A percentile compares a stretch with the other conserved stretches of the same genome.
Evolutionary conservation across 2,329 filamentous ascomycete species (phyloP).

Genomic region (Calonectria hawksworthii): DNA sequence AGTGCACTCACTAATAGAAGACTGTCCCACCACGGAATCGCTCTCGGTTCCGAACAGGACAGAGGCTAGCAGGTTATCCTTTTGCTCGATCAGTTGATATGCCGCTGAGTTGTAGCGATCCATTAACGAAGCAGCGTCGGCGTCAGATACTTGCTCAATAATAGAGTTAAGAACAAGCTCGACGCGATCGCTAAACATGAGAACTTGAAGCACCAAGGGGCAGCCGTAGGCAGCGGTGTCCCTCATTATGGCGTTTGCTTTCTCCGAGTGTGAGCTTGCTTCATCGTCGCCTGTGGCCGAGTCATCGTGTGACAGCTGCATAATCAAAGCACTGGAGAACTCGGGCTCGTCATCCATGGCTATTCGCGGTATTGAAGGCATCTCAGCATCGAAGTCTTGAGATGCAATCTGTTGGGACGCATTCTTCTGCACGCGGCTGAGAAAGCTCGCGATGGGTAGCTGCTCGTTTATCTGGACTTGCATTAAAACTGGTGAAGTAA

Average conservation of each 20-base stretch:
- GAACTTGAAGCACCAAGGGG: neutral
- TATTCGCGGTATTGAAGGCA: neutral
- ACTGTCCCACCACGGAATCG: neutral
- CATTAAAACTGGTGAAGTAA: slow-evolving; percentile 59
- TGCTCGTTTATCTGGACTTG: slow-evolving; percentile 52
- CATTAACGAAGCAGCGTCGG: neutral
- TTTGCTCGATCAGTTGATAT: neutral
- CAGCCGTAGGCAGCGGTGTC: neutral
- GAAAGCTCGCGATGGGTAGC: slow-evolving; percentile 15
- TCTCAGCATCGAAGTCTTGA: neutral
- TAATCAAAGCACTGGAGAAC: neutral
- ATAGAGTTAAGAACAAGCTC: neutral
- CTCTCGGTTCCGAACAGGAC: neutral
- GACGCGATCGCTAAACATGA: neutral
- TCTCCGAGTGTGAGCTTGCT: neutral
- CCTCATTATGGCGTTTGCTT: neutral
- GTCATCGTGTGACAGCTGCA: neutral
- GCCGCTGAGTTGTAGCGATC: neutral
- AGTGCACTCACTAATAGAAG: neutral
- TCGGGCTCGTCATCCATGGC: neutral
- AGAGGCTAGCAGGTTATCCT: neutral
- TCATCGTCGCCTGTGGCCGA: neutral
- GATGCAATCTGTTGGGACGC: neutral
- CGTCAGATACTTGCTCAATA: neutral
- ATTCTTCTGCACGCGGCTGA: slow-evolving; percentile 12